Evolutionary conservation across 1,284 basidiomycete species (phyloP).

Genomic region (Neonothopanus nambi): DNA sequence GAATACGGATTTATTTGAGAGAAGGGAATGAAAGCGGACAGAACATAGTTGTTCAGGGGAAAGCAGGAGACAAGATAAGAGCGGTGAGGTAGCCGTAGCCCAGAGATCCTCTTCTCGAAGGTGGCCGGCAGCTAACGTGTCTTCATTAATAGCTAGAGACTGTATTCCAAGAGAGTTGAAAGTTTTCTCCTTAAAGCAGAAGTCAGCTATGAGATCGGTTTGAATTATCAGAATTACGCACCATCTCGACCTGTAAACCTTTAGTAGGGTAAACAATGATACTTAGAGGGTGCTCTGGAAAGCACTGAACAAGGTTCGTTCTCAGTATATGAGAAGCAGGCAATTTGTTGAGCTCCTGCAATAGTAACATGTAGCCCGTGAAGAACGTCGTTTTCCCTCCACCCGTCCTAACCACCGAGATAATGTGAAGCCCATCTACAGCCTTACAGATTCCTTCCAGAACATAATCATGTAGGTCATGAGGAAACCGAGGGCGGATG

Average conservation of each 20-base stretch:
- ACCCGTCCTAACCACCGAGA: constrained; percentile 10
- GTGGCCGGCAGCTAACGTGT: constrained; percentile 19
- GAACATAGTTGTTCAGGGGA: constrained; percentile 29
- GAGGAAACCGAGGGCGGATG: neutral
- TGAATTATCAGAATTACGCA: no score
- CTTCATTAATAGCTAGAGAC: constrained; percentile 25
- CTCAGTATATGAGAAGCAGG: no score
- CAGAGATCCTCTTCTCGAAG: constrained; percentile 22
- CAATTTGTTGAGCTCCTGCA: no score
- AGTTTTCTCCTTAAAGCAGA: neutral
- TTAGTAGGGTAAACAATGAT: constrained; percentile 14
- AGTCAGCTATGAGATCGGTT: no score
- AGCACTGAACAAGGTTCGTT: no score
- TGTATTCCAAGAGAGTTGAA: constrained; percentile 4
- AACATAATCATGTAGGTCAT: constrained; percentile 16
- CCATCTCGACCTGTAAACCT: constrained; percentile 12
- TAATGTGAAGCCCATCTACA: constrained; percentile 6
- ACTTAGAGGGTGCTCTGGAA: neutral
- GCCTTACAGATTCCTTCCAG: constrained; percentile 10
- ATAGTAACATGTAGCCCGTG: no score
- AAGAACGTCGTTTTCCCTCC: constrained; percentile 2
- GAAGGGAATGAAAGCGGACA: constrained; percentile 16
- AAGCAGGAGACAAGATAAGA: constrained; percentile 24
- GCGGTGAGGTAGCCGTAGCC: constrained; percentile 10
- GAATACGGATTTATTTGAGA: constrained; percentile 15